Conservation (phyloP, 192 early-diverging fungal species). For the Tieghemiomyces parasiticus region DNA sequence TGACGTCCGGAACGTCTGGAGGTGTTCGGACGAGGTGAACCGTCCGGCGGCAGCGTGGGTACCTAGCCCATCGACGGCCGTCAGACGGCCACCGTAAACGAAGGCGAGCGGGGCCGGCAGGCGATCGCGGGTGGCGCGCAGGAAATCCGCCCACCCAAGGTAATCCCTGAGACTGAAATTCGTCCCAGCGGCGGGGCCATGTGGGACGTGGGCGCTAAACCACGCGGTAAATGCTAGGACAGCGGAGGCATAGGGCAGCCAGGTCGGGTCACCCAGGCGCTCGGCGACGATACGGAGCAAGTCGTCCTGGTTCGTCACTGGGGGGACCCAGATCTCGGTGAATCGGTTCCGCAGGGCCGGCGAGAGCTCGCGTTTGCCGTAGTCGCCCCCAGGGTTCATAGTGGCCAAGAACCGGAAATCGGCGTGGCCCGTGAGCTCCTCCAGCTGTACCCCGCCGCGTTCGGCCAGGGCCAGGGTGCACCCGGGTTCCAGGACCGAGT, state of each 20-base stretch:
- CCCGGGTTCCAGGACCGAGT: constrained; percentile 82
- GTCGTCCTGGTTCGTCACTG: constrained; percentile 66
- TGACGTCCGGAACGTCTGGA: constrained; percentile 32
- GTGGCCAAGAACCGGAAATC: constrained; percentile 91
- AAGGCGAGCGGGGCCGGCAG: constrained; percentile 39
- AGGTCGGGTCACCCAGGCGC: constrained; percentile 24
- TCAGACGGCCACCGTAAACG: constrained; percentile 80
- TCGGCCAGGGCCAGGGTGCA: constrained; percentile 79
- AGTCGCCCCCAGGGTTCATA: constrained; percentile 99
- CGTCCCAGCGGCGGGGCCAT: constrained; percentile 15
- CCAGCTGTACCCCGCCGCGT: constrained; percentile 51
- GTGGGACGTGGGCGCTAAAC: constrained; percentile 26
- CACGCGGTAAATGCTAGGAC: constrained; percentile 78
- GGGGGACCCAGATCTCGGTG: constrained; percentile 93
- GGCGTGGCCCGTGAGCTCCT: constrained; percentile 44
- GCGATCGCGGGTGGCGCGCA: constrained; percentile 32
- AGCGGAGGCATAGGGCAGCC: constrained; percentile 27
- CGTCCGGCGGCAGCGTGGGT: constrained; percentile 53
- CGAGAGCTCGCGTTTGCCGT: constrained; percentile 95
- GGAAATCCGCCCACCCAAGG: constrained; percentile 82
- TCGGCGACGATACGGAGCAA: constrained; percentile 44
- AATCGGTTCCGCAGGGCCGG: constrained; percentile 96
- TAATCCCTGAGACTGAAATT: constrained; percentile 79
- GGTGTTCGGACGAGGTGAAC: constrained; percentile 23
- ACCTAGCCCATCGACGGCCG: constrained; percentile 82